Percentiles rank a stretch among this genome's conserved stretches.
Evolutionary conservation across 306 rosid species (phyloP).

Genomic region (Hippophae gyantsensis): DNA sequence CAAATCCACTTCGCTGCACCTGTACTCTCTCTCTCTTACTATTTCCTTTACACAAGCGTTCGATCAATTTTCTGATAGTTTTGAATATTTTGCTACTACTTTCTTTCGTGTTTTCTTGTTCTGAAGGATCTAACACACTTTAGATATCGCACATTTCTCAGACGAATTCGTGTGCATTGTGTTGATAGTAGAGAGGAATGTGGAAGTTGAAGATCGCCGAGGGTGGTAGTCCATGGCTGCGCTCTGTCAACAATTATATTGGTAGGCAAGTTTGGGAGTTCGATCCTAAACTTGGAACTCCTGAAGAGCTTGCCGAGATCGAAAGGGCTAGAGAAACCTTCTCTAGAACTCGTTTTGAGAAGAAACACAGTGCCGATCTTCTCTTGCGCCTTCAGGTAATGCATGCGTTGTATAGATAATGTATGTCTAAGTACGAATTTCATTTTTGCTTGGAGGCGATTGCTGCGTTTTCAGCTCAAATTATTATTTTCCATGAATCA

Average conservation of each 20-base stretch:
- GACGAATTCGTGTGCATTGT: too few species aligned
- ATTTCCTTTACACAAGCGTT: too few species aligned
- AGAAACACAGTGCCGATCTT: slow-evolving; percentile 67
- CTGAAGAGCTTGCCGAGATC: slow-evolving; percentile 33
- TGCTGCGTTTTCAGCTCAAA: too few species aligned
- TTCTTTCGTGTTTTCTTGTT: too few species aligned
- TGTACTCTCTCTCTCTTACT: too few species aligned
- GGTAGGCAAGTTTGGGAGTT: slow-evolving; percentile 86
- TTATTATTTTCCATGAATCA: too few species aligned
- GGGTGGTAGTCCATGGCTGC: slow-evolving; percentile 65
- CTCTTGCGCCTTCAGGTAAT: slow-evolving; percentile 78
- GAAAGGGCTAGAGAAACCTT: slow-evolving; percentile 45
- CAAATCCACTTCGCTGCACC: too few species aligned
- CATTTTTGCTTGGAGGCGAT: too few species aligned
- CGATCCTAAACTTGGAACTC: slow-evolving; percentile 48
- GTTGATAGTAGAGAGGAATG: slow-evolving; percentile 24
- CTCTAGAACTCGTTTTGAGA: slow-evolving; percentile 35
- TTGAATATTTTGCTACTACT: too few species aligned
- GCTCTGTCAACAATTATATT: slow-evolving; percentile 45
- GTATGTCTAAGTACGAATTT: background rate
- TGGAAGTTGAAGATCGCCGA: slow-evolving; percentile 83
- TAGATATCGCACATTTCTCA: too few species aligned
- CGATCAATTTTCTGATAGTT: too few species aligned
- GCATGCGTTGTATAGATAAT: background rate
- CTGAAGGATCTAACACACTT: too few species aligned